Base-by-base conservation (phyloP, 306 rosid genomes). In the Betula pendula region DNA sequence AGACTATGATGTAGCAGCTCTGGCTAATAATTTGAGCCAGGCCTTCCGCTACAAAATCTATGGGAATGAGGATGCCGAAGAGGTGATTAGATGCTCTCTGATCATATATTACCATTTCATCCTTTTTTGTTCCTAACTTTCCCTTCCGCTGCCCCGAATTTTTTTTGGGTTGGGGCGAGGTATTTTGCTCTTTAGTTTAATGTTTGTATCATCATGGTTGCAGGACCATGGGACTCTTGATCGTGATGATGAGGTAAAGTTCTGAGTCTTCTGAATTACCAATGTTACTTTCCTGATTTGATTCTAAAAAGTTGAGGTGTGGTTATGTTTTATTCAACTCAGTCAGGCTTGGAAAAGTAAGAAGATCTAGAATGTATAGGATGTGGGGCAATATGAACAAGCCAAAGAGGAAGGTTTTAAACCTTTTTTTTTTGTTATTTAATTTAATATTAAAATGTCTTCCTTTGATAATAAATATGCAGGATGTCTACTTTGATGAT, bases 401-500 rank as follows among this genome's bases (percentile, higher is more conserved):
- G 44, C 72, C 47, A 47, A 45, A 72, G 65, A 29, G 40, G 40
- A 27, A 40, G 47, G 35, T 75, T 24, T 69, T 19, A n/a, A 38
- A 6, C 42, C 6, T 17, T 38, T 68, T 17, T 47, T 20, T n/a
- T 53, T 62, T 67, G 35, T 48, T 50, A 27, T 50, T 31, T 19
- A 73, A 70, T 42, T 45, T 69, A 59, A 53, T 79, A 17, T 71
- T 52, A 47, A 77, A 67, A 55, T 73, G 68, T 68, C 22, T 48
- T 62, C 49, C 40, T 75, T 69, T 71, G 47, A 56, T 78, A 73
- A 71, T 75, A 8, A 27, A 72, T 67, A 51, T 78, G 65, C 92
- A 96, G 99, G 97, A 93, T 69, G 99, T 89, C 80, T 96, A 96
- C 88, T 96, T 93, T 86, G 97, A 89, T 53, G 98, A 96, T 67